phyloP scores from a whole-genome alignment of 345 rosid genomes.

The Conringia planisiliqua region DNA sequence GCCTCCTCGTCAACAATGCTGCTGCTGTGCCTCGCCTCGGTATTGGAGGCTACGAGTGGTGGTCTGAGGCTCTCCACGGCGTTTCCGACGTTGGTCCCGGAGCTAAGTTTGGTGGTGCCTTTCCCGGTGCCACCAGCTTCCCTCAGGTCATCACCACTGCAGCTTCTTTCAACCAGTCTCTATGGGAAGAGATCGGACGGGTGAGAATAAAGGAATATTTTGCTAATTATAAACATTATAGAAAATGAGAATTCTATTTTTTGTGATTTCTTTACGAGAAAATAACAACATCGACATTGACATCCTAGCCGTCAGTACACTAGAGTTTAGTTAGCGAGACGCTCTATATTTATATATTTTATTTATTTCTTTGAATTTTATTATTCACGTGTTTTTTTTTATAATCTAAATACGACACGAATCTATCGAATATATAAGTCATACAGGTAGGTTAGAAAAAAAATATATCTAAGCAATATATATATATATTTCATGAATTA shows the following conservation, averaged over 20 bases:
- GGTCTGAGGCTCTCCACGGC: conserved; percentile 98
- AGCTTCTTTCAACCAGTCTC: conserved; percentile 78
- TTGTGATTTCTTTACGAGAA: conserved; percentile 7
- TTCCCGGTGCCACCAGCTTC: conserved; percentile 86
- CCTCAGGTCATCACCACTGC: conserved; percentile 95
- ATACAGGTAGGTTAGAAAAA: conserved; percentile 11
- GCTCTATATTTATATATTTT: background rate
- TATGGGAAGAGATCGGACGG: conserved; percentile 91
- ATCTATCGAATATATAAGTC: conserved; percentile 3
- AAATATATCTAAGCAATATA: background rate
- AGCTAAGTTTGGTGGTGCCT: conserved; percentile 59
- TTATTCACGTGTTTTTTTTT: conserved; percentile 3
- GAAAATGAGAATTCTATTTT: background rate
- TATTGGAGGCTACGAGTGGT: conserved; percentile 89
- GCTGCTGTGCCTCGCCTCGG: conserved; percentile 76
- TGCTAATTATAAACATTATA: background rate
- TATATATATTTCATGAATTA: background rate
- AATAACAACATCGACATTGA: conserved; percentile 1
- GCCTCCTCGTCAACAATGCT: conserved; percentile 80
- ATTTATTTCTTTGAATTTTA: background rate
- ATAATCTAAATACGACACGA: conserved; percentile 6
- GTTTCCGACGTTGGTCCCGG: conserved; percentile 80
- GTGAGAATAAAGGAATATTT: conserved; percentile 33
- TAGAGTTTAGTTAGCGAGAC: background rate
- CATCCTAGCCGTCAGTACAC: conserved; percentile 10